Evolutionary conservation across 441 rosid genomes (phyloP), one percentile per base, ranked within the genome.

Genomic region (Mallotus japonicus): DNA sequence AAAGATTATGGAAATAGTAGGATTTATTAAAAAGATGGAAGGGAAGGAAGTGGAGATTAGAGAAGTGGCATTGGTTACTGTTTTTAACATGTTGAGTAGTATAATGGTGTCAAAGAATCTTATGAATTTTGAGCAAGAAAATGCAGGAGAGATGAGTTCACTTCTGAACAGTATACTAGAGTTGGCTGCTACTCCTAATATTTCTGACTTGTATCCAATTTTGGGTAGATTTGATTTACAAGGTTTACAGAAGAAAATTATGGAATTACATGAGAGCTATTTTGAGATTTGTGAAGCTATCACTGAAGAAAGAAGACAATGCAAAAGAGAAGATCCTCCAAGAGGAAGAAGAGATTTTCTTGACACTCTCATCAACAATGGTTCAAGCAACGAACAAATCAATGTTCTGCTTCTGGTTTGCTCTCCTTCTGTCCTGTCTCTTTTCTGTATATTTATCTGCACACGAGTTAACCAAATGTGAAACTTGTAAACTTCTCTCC

Each of bases 131-230:
- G 71, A 80, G 28, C 53, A 75, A 60, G 77, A 76, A 68, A 70
- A 67, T 50, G 72, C 53, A 24, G 72, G 74, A 46, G 78, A 73
- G 47, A 62, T 81, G 72, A 73, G 67, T 57, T 61, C 34, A 9
- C 63, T 78, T n/a, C 55, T 82, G 17, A 66, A 74, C 16, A 73
- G 77, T 13, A 77, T 79, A 28, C 63, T 73, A 54, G 72, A 75
- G 67, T 40, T 80, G 65, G 77, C 75, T 65, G 61, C 74, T 20
- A 72, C 78, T 22, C 82, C 82, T 32, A 85, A 85, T 64, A 71
- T 85, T 3, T 82, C 84, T 6, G 88, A 82, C 49, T 63, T 72
- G 32, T 83, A 77, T 73, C 88, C 86, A 1, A 49, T 81, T 9
- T 65, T 85, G 28, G 72, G 80, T 8, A 53, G 75, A 20, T 56